Percentiles rank a stretch among this genome's conserved stretches.
These are phyloP conservation scores for Yamadazyma sp. DNA, from an alignment of 805 yeast genomes.

Conservation along the genomic window DNA sequence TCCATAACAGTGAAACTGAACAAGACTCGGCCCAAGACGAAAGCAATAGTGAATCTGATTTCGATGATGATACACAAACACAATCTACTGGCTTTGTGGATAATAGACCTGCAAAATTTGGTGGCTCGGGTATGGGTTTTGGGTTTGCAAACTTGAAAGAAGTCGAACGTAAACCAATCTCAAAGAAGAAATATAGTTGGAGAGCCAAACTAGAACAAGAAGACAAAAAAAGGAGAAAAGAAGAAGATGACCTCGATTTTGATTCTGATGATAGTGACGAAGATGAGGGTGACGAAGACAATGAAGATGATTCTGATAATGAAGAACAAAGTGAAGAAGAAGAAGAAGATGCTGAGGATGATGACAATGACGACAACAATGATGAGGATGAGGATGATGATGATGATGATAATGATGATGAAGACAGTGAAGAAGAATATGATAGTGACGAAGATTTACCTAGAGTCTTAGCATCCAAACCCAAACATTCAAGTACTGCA, in stretches of 20 bases:
- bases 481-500: conserved; percentile 43
- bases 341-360: conserved; percentile 23
- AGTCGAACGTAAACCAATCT: conserved; percentile 29
- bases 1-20: background rate
- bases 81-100: conserved; percentile 50
- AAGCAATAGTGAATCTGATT: conserved; percentile 22
- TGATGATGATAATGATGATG: conserved; percentile 28
- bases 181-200: conserved; percentile 74
- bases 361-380: conserved; percentile 19
- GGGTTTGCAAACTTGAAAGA: conserved; percentile 58
- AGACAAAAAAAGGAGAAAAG: conserved; percentile 34
- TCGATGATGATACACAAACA: conserved; percentile 21
- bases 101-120: conserved; percentile 59
- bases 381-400: conserved; percentile 28
- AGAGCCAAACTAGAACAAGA: conserved; percentile 37
- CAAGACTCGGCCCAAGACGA: conserved; percentile 17
- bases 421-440: conserved; percentile 25
- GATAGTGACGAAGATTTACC: conserved; percentile 32
- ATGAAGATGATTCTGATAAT: conserved; percentile 23
- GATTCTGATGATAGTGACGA: conserved; percentile 31
- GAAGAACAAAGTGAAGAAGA: conserved; percentile 24
- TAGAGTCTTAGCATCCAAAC: conserved; percentile 34
- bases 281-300: conserved; percentile 24
- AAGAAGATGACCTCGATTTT: conserved; percentile 66
- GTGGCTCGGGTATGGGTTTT: conserved; percentile 67